Conservation (phyloP, 1,284 basidiomycete genomes). For the Apiotrichum domesticum region DNA sequence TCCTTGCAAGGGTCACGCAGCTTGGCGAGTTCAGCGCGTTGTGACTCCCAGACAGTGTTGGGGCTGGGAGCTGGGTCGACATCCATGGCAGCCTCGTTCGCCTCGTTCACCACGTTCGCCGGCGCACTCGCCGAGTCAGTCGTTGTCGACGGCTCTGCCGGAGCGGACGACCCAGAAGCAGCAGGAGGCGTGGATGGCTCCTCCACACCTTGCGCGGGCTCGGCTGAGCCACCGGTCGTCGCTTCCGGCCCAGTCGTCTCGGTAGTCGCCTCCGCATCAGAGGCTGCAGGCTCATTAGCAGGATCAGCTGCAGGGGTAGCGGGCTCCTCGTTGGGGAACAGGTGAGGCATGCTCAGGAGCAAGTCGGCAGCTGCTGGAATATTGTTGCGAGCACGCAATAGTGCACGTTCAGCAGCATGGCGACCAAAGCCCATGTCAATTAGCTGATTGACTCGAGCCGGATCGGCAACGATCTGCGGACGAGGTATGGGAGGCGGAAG, state of each 20-base stretch:
- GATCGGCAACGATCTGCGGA: constrained; percentile 55
- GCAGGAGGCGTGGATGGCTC: background rate
- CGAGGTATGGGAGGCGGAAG: constrained; percentile 8
- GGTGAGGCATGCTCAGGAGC: constrained; percentile 74
- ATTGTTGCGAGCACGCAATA: constrained; percentile 81
- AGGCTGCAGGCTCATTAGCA: constrained; percentile 12
- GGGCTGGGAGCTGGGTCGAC: constrained; percentile 15
- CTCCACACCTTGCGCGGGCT: background rate
- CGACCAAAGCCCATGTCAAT: constrained; percentile 96
- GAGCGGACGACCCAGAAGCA: background rate
- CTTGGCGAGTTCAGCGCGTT: constrained; percentile 54
- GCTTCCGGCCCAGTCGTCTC: background rate
- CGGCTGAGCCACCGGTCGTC: background rate
- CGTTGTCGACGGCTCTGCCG: background rate
- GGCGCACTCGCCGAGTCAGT: background rate
- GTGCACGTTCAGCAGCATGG: constrained; percentile 72
- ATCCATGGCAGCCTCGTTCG: constrained; percentile 18
- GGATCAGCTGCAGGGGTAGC: constrained; percentile 13
- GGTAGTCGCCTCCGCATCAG: constrained; percentile 2
- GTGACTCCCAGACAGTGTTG: constrained; percentile 9
- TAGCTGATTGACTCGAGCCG: constrained; percentile 69
- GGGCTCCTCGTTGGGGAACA: constrained; percentile 50
- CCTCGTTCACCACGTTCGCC: too few relatives aligned
- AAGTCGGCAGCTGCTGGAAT: constrained; percentile 83
- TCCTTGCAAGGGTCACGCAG: constrained; percentile 62